Evolutionary conservation across 495 filamentous ascomycete genomes (phyloP).

Genomic region (Aspergillus panamensis): DNA sequence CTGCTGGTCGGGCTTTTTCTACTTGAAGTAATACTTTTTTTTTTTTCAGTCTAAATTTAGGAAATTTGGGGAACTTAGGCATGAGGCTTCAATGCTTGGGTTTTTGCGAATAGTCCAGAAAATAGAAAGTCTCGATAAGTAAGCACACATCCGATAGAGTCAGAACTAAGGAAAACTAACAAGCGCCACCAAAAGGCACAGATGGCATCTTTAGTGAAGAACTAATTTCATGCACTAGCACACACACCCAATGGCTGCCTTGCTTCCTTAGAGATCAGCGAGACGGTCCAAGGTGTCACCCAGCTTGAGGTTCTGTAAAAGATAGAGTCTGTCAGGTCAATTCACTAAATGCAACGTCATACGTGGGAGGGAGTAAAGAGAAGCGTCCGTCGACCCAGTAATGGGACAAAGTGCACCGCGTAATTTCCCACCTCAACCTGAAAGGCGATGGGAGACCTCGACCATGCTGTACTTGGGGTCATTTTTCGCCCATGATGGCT

Average conservation of each 20-base stretch:
- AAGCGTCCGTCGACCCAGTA: slow-evolving; percentile 5
- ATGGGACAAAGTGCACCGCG: slow-evolving; percentile 12
- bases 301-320: too few relatives aligned
- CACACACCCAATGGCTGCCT: not conserved
- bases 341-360: not conserved
- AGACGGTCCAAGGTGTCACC: not conserved
- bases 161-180: not conserved
- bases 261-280: not conserved
- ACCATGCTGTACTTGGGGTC: slow-evolving; percentile 9
- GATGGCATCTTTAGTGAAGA: too few relatives aligned
- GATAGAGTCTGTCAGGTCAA: too few relatives aligned
- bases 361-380: slow-evolving; percentile 3
- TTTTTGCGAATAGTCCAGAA: not conserved
- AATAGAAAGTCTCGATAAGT: not conserved
- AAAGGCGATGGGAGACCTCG: slow-evolving; percentile 9
- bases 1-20: not conserved
- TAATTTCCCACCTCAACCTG: slow-evolving; percentile 11
- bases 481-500: slow-evolving; percentile 11
- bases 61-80: not conserved
- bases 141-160: not conserved
- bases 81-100: not conserved
- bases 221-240: not conserved
- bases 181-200: not conserved
- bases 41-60: not conserved
- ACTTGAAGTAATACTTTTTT: not conserved